Base-by-base conservation (phyloP, 345 rosid genomes). In the Lumnitzera racemosa region DNA sequence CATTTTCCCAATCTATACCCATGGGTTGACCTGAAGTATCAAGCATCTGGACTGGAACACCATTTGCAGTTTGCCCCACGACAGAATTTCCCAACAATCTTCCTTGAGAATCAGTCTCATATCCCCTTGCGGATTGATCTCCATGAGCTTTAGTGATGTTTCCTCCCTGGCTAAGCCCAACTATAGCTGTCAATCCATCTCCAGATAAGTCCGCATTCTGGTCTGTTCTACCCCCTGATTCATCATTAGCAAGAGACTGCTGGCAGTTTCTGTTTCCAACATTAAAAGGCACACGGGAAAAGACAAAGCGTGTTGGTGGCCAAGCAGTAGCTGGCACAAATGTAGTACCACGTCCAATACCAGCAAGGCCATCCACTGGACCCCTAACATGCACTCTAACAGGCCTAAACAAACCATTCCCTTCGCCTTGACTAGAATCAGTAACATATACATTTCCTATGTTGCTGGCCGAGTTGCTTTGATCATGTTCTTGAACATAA, bases 351-450 rank as follows among this genome's bases (percentile, higher is more conserved):
- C 91, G 86, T 67, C 96, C 96, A 70, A 92, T 87, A 66, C 94
- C 98, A 1, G 98, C 98, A 76, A 92, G 96, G 59, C 98, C 98
- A 76, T 92, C 98, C 62, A 75, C 82, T 68, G 82, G 85, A 54
- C 95, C 95, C 84, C 92, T 83, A 62, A 87, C 91, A 74, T 82
- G 96, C 54, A 89, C 89, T 69, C 94, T 76, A 11, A 89, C 96
- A 57, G 96, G 96, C 78, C 89, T 87, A 76, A 81, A 81, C 49
- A 72, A 66, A 66, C 91, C 90, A 73, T 67, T 87, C 55, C 85
- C 91, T 60, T 82, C 91, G 12, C 81, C 84, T 74, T 82, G 96
- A 72, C 85, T 62, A 54, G 91, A 72, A 53, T 87, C 92, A 23
- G 88, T 73, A 64, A 83, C 83, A 69, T 82, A 87, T 58, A 74